phyloP scores from a whole-genome alignment of 225 moss, liverwort and hornwort genomes.

The Asterella californica region DNA sequence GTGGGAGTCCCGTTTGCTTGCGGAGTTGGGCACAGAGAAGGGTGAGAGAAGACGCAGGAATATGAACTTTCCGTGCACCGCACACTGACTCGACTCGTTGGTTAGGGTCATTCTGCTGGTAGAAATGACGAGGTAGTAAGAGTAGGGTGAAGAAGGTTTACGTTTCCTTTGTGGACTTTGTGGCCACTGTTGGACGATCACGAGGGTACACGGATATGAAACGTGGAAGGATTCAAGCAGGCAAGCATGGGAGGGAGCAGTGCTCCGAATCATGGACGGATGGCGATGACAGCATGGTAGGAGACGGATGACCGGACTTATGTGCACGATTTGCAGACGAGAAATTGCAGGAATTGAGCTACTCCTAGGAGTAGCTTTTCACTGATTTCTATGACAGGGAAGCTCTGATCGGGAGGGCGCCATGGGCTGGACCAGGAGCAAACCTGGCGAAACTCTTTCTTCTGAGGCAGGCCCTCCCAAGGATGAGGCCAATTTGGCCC shows the following conservation, averaged over 20 bases:
- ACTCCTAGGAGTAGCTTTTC: neutral
- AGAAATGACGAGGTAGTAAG: neutral
- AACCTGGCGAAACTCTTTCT: neutral
- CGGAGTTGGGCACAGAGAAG: too few species aligned
- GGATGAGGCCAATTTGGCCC: conserved; percentile 5
- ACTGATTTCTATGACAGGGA: neutral
- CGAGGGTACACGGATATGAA: neutral
- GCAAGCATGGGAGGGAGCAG: too few species aligned
- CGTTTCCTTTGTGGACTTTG: neutral
- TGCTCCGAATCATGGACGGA: too few species aligned
- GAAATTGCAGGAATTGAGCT: neutral
- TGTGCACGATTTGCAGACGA: too few species aligned
- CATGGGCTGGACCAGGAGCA: conserved; percentile 3
- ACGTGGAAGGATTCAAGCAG: neutral
- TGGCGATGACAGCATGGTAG: too few species aligned
- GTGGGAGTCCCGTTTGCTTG: too few species aligned
- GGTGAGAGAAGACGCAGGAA: too few species aligned
- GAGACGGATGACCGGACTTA: too few species aligned
- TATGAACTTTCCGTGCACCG: too few species aligned
- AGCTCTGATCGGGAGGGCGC: neutral
- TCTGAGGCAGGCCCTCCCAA: neutral
- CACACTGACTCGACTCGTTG: neutral
- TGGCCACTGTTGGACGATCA: neutral
- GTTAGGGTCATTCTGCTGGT: neutral
- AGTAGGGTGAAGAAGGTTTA: neutral